A percentile compares a stretch with the other conserved stretches of the same genome.
phyloP scores from a whole-genome alignment of 768 basidiomycete species.

The Cubamyces lactineus region DNA sequence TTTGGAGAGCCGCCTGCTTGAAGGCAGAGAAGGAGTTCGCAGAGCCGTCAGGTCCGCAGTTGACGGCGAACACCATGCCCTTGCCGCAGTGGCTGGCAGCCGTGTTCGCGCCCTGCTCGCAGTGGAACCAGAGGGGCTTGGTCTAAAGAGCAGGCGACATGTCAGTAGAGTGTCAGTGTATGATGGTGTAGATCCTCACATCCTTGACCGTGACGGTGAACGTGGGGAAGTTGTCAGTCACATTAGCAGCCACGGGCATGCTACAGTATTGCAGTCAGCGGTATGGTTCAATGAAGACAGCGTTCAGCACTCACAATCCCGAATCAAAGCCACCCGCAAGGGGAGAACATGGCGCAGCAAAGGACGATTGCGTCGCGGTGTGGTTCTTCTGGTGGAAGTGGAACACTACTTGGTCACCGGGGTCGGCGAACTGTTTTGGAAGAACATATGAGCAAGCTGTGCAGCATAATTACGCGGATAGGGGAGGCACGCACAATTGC shows the following conservation, averaged over 20 bases:
- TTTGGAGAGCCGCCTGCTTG: constrained; percentile 57
- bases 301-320: constrained; percentile 53
- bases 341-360: constrained; percentile 51
- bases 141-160: constrained; percentile 40
- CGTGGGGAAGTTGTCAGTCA: constrained; percentile 51
- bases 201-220: constrained; percentile 49
- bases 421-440: constrained; percentile 43
- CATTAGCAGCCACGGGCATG: constrained; percentile 55
- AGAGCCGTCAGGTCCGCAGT: constrained; percentile 56
- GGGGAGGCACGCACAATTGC: constrained; percentile 48
- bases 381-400: constrained; percentile 60
- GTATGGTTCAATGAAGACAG: neutral
- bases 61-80: constrained; percentile 72
- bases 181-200: constrained; percentile 24
- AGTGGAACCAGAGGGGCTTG: constrained; percentile 62
- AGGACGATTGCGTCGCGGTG: constrained; percentile 40
- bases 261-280: constrained; percentile 33
- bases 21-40: constrained; percentile 65
- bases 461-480: neutral
- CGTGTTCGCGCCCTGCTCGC: constrained; percentile 53
- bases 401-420: constrained; percentile 65
- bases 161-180: neutral
- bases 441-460: neutral
- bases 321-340: constrained; percentile 57
- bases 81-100: constrained; percentile 59